phyloP scores from a whole-genome alignment of 2,329 filamentous ascomycete species.

The Ceratocystis destructans region DNA sequence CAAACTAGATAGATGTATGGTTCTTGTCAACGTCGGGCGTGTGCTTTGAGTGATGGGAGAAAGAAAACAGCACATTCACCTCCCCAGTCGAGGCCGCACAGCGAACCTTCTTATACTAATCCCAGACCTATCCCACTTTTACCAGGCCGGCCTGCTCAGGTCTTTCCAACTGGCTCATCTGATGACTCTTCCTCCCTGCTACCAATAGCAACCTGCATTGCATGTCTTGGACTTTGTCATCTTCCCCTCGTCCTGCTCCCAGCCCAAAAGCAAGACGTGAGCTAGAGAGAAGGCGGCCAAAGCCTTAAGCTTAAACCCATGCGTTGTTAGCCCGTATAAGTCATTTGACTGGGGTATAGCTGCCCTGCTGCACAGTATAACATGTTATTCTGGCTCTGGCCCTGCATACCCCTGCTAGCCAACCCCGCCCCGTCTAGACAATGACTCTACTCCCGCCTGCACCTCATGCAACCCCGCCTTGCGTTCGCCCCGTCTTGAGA shows the following conservation, averaged over 20 bases:
- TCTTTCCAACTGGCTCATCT: no score
- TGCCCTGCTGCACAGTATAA: neutral
- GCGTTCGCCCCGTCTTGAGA: conserved; percentile 1
- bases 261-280: neutral
- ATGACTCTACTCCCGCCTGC: neutral
- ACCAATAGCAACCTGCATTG: neutral
- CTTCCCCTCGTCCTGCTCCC: neutral
- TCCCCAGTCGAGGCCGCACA: neutral
- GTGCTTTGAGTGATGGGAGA: no score
- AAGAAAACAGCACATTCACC: no score
- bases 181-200: neutral
- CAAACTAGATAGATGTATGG: neutral
- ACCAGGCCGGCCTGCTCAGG: neutral
- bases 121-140: neutral
- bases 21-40: neutral
- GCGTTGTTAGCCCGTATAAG: neutral
- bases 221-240: neutral
- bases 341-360: neutral
- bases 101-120: neutral
- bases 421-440: neutral
- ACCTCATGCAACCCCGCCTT: neutral
- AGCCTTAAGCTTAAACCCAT: conserved; percentile 4
- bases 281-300: neutral
- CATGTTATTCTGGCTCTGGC: neutral
- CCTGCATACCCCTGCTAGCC: conserved; percentile 4